These are phyloP conservation scores for Sclerotiophoma versabilis DNA, from an alignment of 2,329 filamentous ascomycete species.

Conservation along the genomic window DNA sequence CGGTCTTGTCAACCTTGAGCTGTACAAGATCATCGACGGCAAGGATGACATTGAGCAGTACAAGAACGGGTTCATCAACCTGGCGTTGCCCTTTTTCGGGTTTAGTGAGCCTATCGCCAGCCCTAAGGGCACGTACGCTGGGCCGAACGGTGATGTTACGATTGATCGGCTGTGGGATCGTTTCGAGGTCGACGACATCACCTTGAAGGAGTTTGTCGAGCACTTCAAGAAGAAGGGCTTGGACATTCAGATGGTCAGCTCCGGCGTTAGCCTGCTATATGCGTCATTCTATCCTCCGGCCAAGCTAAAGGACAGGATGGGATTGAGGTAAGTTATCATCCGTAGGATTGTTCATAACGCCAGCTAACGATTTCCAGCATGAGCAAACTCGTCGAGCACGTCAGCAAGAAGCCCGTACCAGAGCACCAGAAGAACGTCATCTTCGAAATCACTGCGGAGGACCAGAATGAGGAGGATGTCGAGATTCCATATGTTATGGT, in stretches of 20 bases:
- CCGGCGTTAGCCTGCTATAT: conserved; percentile 94
- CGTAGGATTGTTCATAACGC: neutral
- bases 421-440: conserved; percentile 94
- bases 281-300: conserved; percentile 89
- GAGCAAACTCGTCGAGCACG: conserved; percentile 83
- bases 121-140: conserved; percentile 88
- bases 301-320: conserved; percentile 81
- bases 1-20: conserved; percentile 87
- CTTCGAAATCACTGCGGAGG: conserved; percentile 91
- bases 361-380: conserved; percentile 64
- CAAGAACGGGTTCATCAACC: conserved; percentile 98
- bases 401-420: conserved; percentile 92
- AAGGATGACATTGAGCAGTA: conserved; percentile 98
- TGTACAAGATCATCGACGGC: conserved; percentile 96
- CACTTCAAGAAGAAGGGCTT: conserved; percentile 82
- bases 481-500: conserved; percentile 97
- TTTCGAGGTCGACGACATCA: conserved; percentile 88
- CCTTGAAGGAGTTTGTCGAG: conserved; percentile 81
- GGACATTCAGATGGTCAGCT: conserved; percentile 90
- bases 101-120: conserved; percentile 97
- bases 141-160: conserved; percentile 75
- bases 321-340: conserved; percentile 66
- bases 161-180: conserved; percentile 99
- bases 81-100: conserved; percentile 95
- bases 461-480: conserved; percentile 87